Percentiles rank a stretch among this genome's conserved stretches.
These are phyloP conservation scores for Petrea volubilis DNA, from an alignment of 257 asterid genomes.

Conservation along the genomic window DNA sequence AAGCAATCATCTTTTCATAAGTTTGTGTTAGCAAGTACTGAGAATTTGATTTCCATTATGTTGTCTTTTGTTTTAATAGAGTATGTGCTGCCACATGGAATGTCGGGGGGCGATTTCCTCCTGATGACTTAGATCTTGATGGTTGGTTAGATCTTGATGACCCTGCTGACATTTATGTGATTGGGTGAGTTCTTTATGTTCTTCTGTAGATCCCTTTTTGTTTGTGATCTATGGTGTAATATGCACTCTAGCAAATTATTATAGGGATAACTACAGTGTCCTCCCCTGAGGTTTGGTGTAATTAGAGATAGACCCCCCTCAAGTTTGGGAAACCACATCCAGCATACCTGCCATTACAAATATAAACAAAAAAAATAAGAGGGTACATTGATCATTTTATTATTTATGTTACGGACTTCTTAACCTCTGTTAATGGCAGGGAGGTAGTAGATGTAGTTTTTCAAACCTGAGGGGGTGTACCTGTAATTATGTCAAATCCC, in stretches of 20 bases:
- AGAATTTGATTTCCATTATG: conserved; percentile 14
- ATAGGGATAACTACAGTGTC: too few relatives aligned
- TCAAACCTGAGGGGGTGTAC: too few relatives aligned
- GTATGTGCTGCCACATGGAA: conserved; percentile 89
- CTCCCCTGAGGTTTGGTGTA: too few relatives aligned
- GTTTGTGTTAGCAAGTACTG: neutral
- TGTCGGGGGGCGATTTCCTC: conserved; percentile 75
- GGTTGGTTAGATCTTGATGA: conserved; percentile 80
- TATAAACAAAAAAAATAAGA: too few relatives aligned
- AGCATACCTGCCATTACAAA: too few relatives aligned
- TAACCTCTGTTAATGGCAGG: too few relatives aligned
- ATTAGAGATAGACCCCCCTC: too few relatives aligned
- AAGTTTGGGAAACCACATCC: too few relatives aligned
- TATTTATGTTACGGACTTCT: too few relatives aligned
- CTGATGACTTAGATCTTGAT: conserved; percentile 77
- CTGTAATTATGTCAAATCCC: too few relatives aligned
- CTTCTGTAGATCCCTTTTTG: neutral
- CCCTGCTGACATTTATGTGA: conserved; percentile 89
- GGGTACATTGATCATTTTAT: too few relatives aligned
- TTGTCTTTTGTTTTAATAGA: conserved; percentile 34
- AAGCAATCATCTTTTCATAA: conserved; percentile 7
- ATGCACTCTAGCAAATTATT: neutral
- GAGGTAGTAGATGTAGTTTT: too few relatives aligned
- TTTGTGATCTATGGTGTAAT: neutral
- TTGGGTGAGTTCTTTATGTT: conserved; percentile 63